A percentile compares a stretch with the other conserved stretches of the same genome.
These are phyloP conservation scores for Penicillium canariense DNA, from an alignment of 495 filamentous ascomycete species.

Conservation along the genomic window DNA sequence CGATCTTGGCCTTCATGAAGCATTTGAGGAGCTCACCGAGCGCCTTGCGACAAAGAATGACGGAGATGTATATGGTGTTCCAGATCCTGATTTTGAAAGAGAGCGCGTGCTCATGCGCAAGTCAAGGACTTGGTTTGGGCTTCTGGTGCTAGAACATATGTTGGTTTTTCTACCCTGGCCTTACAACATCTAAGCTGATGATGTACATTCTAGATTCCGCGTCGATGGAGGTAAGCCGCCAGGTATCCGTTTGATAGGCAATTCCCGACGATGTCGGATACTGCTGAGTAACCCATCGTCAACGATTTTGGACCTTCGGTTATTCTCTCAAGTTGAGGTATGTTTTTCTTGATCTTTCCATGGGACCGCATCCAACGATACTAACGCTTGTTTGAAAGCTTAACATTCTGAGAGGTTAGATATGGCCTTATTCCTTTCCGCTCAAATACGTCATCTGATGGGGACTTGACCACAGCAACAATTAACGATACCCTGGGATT, in stretches of 20 bases:
- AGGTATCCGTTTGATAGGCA: constrained; percentile 39
- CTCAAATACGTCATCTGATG: not conserved
- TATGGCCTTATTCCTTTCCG: not conserved
- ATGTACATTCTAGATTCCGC: constrained; percentile 34
- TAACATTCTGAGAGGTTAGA: constrained; percentile 42
- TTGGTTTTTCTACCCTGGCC: constrained; percentile 10
- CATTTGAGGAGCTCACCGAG: constrained; percentile 40
- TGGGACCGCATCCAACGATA: not conserved
- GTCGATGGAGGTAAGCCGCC: constrained; percentile 51
- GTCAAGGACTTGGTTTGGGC: constrained; percentile 45
- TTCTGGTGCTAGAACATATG: constrained; percentile 49
- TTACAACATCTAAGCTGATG: constrained; percentile 5
- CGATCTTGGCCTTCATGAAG: constrained; percentile 41
- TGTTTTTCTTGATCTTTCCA: not conserved
- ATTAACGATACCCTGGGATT: constrained; percentile 33
- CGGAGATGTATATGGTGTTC: constrained; percentile 15
- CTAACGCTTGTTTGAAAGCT: constrained; percentile 25
- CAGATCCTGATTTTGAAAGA: constrained; percentile 19
- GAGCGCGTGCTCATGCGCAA: constrained; percentile 39
- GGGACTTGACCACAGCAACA: constrained; percentile 19
- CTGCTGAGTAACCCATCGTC: constrained; percentile 42
- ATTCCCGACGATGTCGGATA: constrained; percentile 42
- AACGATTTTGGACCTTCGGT: constrained; percentile 46
- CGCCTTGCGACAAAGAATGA: constrained; percentile 28
- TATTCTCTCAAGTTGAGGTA: constrained; percentile 54